A percentile compares a stretch with the other conserved stretches of the same genome.
These are phyloP conservation scores for Parathielavia appendiculata DNA, from an alignment of 495 filamentous ascomycete genomes.

Conservation along the genomic window DNA sequence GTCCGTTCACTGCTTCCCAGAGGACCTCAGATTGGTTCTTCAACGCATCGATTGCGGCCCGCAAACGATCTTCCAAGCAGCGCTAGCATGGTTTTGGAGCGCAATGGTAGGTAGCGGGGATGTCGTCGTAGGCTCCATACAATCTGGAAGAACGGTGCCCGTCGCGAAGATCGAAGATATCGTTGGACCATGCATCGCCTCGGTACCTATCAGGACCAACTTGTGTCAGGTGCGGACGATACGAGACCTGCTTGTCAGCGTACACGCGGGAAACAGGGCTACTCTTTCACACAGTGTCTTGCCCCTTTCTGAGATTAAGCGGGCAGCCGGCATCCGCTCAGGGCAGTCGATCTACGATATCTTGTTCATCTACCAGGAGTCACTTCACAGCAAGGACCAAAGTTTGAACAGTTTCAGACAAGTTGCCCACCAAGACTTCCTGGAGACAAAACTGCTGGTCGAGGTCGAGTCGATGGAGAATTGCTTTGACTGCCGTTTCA, in stretches of 20 bases:
- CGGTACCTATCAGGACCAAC: constrained; percentile 61
- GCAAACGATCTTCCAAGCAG: constrained; percentile 67
- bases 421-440: constrained; percentile 54
- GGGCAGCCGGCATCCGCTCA: constrained; percentile 44
- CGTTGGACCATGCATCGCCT: constrained; percentile 65
- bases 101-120: constrained; percentile 59
- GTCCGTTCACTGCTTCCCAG: constrained; percentile 26
- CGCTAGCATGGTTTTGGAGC: constrained; percentile 59
- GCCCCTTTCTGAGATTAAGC: constrained; percentile 63
- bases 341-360: constrained; percentile 58
- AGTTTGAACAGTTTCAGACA: constrained; percentile 32
- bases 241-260: constrained; percentile 51
- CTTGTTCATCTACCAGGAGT: constrained; percentile 74
- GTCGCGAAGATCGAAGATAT: constrained; percentile 62
- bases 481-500: constrained; percentile 55
- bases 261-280: constrained; percentile 58
- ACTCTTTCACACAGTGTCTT: constrained; percentile 54
- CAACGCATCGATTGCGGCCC: constrained; percentile 30
- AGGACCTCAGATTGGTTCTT: constrained; percentile 6
- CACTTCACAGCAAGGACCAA: constrained; percentile 36
- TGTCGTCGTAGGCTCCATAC: constrained; percentile 67
- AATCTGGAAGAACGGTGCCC: constrained; percentile 67
- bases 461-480: constrained; percentile 59
- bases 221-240: constrained; percentile 43
- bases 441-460: constrained; percentile 68